Evolutionary conservation across 2,329 filamentous ascomycete species (phyloP), one percentile per base, ranked within the genome.

Genomic region (Sporothrix sp.): DNA sequence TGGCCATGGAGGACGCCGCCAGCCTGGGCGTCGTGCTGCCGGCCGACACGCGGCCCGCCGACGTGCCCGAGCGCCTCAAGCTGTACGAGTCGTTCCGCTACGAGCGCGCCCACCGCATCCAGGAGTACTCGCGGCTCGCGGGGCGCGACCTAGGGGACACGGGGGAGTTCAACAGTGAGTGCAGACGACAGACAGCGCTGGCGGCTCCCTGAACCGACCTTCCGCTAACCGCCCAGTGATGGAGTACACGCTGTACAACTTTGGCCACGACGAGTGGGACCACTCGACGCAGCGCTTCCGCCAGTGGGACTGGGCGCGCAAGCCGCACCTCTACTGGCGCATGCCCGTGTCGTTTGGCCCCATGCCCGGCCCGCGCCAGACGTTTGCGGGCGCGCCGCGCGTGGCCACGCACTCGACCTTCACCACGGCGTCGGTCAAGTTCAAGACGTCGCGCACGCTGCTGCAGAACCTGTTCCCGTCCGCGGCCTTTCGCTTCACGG

Each of bases 1-100:
- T 77, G 51, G 82, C 83, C 0, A 84, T 86, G 38, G 82, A 87
- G 60, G 83, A 87, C 54, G 81, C 75, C 0, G 76, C 74, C 0
- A 72, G 79, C 0, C 60, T 87, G 0, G 72, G 70, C 1, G 72
- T 75, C 1, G 67, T 86, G 7, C 65, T 86, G 0, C 71, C 73
- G 0, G 55, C 57, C 0, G 73, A 71, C 0, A 74, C 73, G 0
- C 51, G 59, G 0, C 54, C 60, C 0, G 61, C 66, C 0, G 74
- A 79, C 0, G 65, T 85, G 0, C 64, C 73, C 0, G 72, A 75
- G 7, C 70, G 81, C 0, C 64, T 86, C 7, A 67, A 69, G 48
- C 65, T 85, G 0, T 84, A 84, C 57, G 67, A 84, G 52, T 65
- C 73, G 32, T 74, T 76, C 45, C 69, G 83, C 7, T 72, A 76